Evolutionary conservation across 768 basidiomycete species (phyloP).

Genomic region (Suillus subaureus): DNA sequence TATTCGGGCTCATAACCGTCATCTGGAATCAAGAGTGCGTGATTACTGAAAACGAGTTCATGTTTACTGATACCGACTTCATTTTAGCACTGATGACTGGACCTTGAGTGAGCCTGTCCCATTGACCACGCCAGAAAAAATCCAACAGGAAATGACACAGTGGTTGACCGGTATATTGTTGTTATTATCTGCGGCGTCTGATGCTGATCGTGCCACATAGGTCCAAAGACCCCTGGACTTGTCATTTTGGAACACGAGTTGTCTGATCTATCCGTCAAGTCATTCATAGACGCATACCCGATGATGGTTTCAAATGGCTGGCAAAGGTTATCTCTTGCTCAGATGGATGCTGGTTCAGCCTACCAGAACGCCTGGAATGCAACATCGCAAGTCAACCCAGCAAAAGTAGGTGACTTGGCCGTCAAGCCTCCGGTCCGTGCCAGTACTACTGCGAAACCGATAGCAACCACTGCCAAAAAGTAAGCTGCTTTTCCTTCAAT

Average conservation of each 20-base stretch:
- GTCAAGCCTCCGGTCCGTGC: constrained; percentile 15
- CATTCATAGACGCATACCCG: constrained; percentile 69
- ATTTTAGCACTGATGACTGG: constrained; percentile 75
- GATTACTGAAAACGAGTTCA: not conserved
- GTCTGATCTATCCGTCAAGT: constrained; percentile 54
- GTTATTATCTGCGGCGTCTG: constrained; percentile 3
- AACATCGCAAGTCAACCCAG: constrained; percentile 30
- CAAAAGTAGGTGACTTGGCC: constrained; percentile 21
- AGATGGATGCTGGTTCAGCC: constrained; percentile 38
- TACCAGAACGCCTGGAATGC: constrained; percentile 51
- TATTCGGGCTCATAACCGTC: constrained; percentile 84
- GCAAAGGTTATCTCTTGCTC: constrained; percentile 61
- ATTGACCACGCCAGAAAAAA: constrained; percentile 46
- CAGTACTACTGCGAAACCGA: not conserved
- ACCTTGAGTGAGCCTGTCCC: constrained; percentile 44
- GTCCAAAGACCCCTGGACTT: constrained; percentile 76
- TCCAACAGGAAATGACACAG: constrained; percentile 50
- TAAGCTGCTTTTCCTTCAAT: constrained; percentile 3
- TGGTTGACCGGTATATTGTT: constrained; percentile 55
- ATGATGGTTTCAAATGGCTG: constrained; percentile 70
- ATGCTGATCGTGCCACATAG: constrained; percentile 32
- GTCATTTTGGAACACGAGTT: constrained; percentile 87
- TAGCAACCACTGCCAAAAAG: constrained; percentile 7
- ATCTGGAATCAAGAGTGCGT: constrained; percentile 90
- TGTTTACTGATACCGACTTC: constrained; percentile 5